Evolutionary conservation across 768 basidiomycete species (phyloP).

Genomic region (Floccularia luteovirens): DNA sequence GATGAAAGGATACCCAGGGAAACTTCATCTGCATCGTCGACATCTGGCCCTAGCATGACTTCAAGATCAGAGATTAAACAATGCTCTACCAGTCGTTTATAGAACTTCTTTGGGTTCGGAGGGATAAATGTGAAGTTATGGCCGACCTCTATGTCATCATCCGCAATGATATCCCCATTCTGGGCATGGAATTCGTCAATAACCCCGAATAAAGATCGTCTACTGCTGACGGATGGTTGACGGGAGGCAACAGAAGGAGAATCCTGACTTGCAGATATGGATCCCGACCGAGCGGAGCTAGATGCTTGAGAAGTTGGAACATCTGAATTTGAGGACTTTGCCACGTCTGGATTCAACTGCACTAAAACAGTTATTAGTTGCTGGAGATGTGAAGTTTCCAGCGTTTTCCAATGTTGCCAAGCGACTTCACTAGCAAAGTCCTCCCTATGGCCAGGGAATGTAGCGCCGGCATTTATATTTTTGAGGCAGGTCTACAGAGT

Average conservation of each 20-base stretch:
- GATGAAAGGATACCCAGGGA: conserved; percentile 84
- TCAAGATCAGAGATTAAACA: conserved; percentile 84
- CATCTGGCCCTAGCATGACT: conserved; percentile 81
- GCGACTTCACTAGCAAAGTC: conserved; percentile 82
- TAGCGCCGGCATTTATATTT: conserved; percentile 76
- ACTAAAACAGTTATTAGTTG: conserved; percentile 87
- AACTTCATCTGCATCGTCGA: conserved; percentile 95
- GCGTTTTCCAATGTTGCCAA: conserved; percentile 76
- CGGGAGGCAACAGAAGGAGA: conserved; percentile 31
- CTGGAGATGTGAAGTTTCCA: conserved; percentile 79
- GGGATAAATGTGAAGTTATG: conserved; percentile 89
- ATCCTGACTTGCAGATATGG: conserved; percentile 40
- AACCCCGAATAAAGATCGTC: conserved; percentile 46
- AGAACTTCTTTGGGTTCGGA: conserved; percentile 78
- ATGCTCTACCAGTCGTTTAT: conserved; percentile 74
- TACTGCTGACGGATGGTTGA: conserved; percentile 58
- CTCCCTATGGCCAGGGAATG: conserved; percentile 80
- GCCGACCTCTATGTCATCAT: conserved; percentile 66
- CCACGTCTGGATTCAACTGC: conserved; percentile 78
- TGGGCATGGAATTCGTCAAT: conserved; percentile 21
- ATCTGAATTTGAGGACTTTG: conserved; percentile 67
- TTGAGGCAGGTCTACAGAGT: conserved; percentile 72
- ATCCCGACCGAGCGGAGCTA: conserved; percentile 45
- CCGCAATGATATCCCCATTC: conserved; percentile 37
- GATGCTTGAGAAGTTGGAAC: conserved; percentile 35